A percentile compares a stretch with the other conserved stretches of the same genome.
These are phyloP conservation scores for Tephrocybe sp. DNA, from an alignment of 768 basidiomycete genomes.

Conservation along the genomic window DNA sequence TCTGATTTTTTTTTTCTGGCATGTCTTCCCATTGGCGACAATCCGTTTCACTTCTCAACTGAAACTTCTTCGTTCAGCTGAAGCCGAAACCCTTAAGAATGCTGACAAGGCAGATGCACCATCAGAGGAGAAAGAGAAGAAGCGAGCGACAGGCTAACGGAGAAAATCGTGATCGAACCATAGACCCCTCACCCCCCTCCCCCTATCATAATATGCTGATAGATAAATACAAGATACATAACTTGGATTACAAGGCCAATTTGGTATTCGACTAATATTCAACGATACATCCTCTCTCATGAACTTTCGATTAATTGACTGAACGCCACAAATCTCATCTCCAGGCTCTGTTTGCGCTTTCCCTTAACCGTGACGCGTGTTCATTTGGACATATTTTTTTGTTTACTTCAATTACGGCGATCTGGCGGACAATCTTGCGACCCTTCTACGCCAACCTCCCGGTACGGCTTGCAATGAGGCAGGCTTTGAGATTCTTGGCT, in stretches of 20 bases:
- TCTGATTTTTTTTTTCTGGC: constrained; percentile 58
- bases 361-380: constrained; percentile 8
- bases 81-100: constrained; percentile 22
- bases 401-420: constrained; percentile 18
- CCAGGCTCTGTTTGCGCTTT: constrained; percentile 3
- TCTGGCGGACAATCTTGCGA: constrained; percentile 20
- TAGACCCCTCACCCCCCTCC: constrained; percentile 2
- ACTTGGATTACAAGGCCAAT: constrained; percentile 1
- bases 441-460: constrained; percentile 19
- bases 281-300: background rate
- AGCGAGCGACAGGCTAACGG: constrained; percentile 49
- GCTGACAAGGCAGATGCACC: constrained; percentile 24
- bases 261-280: background rate
- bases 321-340: constrained; percentile 17
- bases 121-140: constrained; percentile 38
- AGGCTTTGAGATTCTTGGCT: constrained; percentile 10
- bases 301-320: background rate
- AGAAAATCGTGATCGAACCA: constrained; percentile 11
- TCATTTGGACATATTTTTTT: constrained; percentile 14
- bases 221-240: constrained; percentile 14
- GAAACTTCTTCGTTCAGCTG: constrained; percentile 24
- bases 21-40: constrained; percentile 39
- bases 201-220: constrained; percentile 3
- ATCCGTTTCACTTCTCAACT: constrained; percentile 17
- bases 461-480: constrained; percentile 23